These are phyloP conservation scores for Pyrenochaeta sp. DNA, from an alignment of 2,329 filamentous ascomycete genomes.

Conservation along the genomic window DNA sequence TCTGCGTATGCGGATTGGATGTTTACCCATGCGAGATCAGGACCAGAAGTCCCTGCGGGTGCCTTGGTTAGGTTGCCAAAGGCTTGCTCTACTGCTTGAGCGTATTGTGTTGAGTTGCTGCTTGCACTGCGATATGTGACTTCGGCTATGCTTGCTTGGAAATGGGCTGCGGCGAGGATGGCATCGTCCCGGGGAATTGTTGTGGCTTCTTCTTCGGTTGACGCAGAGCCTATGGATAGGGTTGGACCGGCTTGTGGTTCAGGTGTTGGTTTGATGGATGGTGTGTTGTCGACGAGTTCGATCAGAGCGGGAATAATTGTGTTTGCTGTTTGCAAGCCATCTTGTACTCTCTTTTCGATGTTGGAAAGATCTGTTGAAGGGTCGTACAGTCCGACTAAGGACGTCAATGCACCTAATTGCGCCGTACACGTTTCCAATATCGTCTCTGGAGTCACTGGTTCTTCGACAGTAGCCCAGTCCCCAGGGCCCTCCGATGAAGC, in stretches of 20 bases:
- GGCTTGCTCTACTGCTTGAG: conserved; percentile 46
- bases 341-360: conserved; percentile 66
- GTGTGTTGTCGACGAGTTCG: conserved; percentile 41
- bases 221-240: conserved; percentile 38
- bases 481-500: conserved; percentile 53
- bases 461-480: conserved; percentile 72
- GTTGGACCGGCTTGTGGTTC: conserved; percentile 40
- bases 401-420: conserved; percentile 60
- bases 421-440: conserved; percentile 74
- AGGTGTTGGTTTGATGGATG: conserved; percentile 21
- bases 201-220: conserved; percentile 32
- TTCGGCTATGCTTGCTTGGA: conserved; percentile 64
- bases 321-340: conserved; percentile 60
- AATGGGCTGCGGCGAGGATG: conserved; percentile 63
- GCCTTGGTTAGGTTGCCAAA: conserved; percentile 47
- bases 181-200: conserved; percentile 59
- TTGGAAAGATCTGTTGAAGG: conserved; percentile 51
- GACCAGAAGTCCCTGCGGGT: conserved; percentile 56
- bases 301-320: conserved; percentile 63
- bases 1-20: conserved; percentile 64
- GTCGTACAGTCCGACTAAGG: conserved; percentile 59
- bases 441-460: conserved; percentile 69
- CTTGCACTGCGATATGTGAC: conserved; percentile 61
- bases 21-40: conserved; percentile 60
- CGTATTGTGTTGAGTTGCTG: conserved; percentile 62